These are phyloP conservation scores for Coemansia sp. DNA, from an alignment of 192 early-diverging fungal genomes.

Conservation along the genomic window DNA sequence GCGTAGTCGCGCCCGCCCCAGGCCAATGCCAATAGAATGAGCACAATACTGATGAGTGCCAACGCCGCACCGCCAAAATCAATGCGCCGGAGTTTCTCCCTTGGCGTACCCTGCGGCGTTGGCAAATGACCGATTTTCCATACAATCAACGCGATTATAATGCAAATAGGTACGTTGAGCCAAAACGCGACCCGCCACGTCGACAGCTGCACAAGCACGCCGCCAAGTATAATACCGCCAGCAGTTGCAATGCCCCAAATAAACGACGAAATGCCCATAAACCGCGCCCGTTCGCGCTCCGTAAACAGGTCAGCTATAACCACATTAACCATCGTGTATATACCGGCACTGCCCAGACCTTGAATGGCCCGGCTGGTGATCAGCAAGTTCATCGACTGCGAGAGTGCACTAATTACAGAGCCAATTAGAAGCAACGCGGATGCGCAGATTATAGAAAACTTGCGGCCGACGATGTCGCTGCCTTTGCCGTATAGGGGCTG, in stretches of 20 bases:
- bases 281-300: slow-evolving; percentile 69
- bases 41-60: slow-evolving; percentile 38
- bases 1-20: slow-evolving; percentile 59
- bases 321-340: slow-evolving; percentile 63
- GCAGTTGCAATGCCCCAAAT: slow-evolving; percentile 61
- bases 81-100: slow-evolving; percentile 52
- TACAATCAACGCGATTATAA: slow-evolving; percentile 54
- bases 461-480: slow-evolving; percentile 68
- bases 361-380: slow-evolving; percentile 72
- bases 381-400: slow-evolving; percentile 51
- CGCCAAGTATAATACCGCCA: slow-evolving; percentile 70
- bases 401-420: slow-evolving; percentile 37
- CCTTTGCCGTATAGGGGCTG: slow-evolving; percentile 82
- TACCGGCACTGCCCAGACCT: slow-evolving; percentile 67
- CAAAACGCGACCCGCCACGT: slow-evolving; percentile 74
- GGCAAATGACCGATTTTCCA: slow-evolving; percentile 63
- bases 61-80: slow-evolving; percentile 58
- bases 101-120: slow-evolving; percentile 26
- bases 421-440: slow-evolving; percentile 42
- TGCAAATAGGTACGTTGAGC: slow-evolving; percentile 75
- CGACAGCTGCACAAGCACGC: slow-evolving; percentile 63
- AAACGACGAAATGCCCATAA: slow-evolving; percentile 61
- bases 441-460: slow-evolving; percentile 29
- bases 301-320: slow-evolving; percentile 75
- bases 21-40: slow-evolving; percentile 55